phyloP scores from a whole-genome alignment of 208 protist species.

The Crithidia brevicula region DNA sequence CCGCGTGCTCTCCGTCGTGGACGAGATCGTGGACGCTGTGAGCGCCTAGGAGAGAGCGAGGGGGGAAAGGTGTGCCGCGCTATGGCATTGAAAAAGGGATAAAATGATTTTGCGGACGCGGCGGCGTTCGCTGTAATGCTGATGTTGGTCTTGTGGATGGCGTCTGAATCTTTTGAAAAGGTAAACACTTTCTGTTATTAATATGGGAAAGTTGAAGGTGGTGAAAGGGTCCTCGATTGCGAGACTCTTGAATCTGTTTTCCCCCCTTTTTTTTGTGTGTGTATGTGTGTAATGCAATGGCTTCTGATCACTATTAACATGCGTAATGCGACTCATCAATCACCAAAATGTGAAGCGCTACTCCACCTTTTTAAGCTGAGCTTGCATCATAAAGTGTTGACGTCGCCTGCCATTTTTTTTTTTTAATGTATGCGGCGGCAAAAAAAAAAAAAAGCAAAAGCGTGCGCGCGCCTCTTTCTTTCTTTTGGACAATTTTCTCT shows the following conservation, averaged over 20 bases:
- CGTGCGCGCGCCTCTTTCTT: too few relatives aligned
- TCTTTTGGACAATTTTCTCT: too few relatives aligned
- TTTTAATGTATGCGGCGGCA: too few relatives aligned
- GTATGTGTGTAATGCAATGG: not conserved
- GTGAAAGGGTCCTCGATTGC: too few relatives aligned
- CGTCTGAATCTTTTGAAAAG: not conserved
- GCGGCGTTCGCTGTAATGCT: not conserved
- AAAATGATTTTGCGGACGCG: not conserved
- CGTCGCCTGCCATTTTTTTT: slow-evolving; percentile 1
- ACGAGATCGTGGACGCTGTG: slow-evolving; percentile 43
- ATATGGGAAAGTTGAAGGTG: too few relatives aligned
- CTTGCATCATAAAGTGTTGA: too few relatives aligned
- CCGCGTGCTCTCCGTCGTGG: slow-evolving; percentile 62
- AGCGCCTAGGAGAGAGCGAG: slow-evolving; percentile 13
- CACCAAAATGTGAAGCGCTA: not conserved
- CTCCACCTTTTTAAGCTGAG: too few relatives aligned
- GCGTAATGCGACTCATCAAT: slow-evolving; percentile 10
- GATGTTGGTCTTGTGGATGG: slow-evolving; percentile 1
- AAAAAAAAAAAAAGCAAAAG: too few relatives aligned
- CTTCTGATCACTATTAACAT: slow-evolving; percentile 3
- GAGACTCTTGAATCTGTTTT: slow-evolving; percentile 6
- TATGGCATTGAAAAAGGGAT: too few relatives aligned
- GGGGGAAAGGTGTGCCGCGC: too few relatives aligned
- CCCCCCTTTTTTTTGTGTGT: slow-evolving; percentile 4
- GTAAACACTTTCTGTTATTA: too few relatives aligned